Percentiles rank a stretch among this genome's conserved stretches.
phyloP scores from a whole-genome alignment of 2,329 filamentous ascomycete genomes.

The Fusarium circinatum region DNA sequence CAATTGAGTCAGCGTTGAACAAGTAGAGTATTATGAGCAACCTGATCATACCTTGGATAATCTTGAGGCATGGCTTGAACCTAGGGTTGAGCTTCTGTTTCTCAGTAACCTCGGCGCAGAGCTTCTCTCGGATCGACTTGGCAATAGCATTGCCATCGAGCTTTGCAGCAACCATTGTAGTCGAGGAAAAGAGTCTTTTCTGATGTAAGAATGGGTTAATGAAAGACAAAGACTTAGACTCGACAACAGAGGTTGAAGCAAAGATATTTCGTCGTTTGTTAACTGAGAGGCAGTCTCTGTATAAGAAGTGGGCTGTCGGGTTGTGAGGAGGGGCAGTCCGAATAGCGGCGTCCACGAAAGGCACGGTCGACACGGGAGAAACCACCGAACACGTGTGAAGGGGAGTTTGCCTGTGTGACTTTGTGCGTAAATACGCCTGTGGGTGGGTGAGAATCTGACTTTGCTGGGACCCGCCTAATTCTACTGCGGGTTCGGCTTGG shows the following conservation, averaged over 20 bases:
- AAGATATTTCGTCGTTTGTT: conserved; percentile 26
- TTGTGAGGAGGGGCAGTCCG: conserved; percentile 40
- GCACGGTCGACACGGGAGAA: conserved; percentile 37
- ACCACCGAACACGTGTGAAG: conserved; percentile 40
- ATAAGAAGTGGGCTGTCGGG: conserved; percentile 34
- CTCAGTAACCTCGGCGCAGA: conserved; percentile 82
- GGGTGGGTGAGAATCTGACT: conserved; percentile 31
- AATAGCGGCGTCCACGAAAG: conserved; percentile 29
- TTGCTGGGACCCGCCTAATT: conserved; percentile 36
- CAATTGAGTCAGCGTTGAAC: conserved; percentile 38
- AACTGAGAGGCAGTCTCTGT: conserved; percentile 26
- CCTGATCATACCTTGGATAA: conserved; percentile 81
- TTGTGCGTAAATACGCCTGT: conserved; percentile 21
- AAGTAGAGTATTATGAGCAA: conserved; percentile 8
- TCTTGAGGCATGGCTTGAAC: conserved; percentile 90
- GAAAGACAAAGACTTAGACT: conserved; percentile 21
- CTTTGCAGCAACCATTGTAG: conserved; percentile 85
- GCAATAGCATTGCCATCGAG: conserved; percentile 97
- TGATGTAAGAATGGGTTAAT: conserved; percentile 12
- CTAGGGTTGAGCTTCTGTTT: conserved; percentile 85
- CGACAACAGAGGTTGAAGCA: conserved; percentile 25
- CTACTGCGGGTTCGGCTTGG: conserved; percentile 36
- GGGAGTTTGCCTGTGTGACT: conserved; percentile 22
- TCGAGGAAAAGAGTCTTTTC: conserved; percentile 56
- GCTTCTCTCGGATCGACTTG: conserved; percentile 84